Percentiles rank a stretch among this genome's conserved stretches.
Evolutionary conservation across 768 basidiomycete genomes (phyloP).

Genomic region (Imleria badia): DNA sequence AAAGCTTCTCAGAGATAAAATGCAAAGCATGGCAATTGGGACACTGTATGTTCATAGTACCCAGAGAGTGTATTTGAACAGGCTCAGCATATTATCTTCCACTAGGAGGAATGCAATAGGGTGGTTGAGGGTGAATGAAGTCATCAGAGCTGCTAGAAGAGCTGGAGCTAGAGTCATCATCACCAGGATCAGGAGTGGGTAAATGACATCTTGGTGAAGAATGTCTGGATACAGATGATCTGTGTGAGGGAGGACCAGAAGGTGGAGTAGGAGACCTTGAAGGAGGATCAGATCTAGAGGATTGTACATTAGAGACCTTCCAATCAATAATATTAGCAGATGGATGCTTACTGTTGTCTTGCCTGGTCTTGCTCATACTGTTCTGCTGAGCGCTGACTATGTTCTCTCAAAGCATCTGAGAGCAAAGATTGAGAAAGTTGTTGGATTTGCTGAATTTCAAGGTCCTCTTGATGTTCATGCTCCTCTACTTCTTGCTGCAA

Average conservation of each 20-base stretch:
- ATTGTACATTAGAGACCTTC: no score
- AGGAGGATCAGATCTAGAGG: not conserved
- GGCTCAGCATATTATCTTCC: slow-evolving; percentile 14
- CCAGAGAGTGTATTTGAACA: not conserved
- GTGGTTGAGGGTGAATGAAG: not conserved
- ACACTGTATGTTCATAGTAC: slow-evolving; percentile 7
- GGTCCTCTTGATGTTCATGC: no score
- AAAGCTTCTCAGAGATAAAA: slow-evolving; percentile 14
- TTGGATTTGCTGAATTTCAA: no score
- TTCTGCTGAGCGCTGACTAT: not conserved
- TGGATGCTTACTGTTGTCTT: no score
- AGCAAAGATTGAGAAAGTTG: not conserved
- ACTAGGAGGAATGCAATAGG: not conserved
- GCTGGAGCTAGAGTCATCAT: not conserved
- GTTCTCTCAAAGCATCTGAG: not conserved
- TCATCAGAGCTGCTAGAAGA: no score
- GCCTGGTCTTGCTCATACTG: slow-evolving; percentile 4
- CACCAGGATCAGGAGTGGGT: not conserved
- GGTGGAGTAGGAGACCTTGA: no score
- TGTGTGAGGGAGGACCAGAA: no score
- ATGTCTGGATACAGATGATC: no score
- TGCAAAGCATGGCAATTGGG: slow-evolving; percentile 19
- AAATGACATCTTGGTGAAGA: no score
- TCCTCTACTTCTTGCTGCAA: no score
- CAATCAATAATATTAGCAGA: no score